Base-by-base conservation (phyloP, 2,329 filamentous ascomycete genomes). In the Fusarium staphyleae region DNA sequence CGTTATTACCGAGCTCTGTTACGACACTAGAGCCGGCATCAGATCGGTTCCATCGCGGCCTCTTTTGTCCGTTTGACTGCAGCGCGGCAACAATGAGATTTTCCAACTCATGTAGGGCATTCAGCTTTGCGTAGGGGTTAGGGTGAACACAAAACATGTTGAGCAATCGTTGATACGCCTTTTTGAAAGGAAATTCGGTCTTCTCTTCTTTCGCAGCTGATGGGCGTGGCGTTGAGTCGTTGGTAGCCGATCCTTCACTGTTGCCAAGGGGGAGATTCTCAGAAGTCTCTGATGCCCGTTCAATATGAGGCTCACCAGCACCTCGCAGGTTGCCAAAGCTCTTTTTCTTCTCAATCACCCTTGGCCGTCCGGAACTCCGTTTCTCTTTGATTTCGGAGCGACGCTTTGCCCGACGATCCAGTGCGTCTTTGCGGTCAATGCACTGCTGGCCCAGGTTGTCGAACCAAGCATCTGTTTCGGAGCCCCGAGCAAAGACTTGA, bases 391-490 rank as follows among this genome's bases (percentile, higher is more conserved):
- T 77, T 12, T 72, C 71, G 3, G 65, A 62, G 26, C 69, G 68
- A 53, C 78, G 68, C 55, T 77, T 69, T 43, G 77, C 76, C 40
- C 78, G 77, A 32, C 76, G 75, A 53, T 85, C 79, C 26, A 81
- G 72, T 3, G 81, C 78, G 42, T 87, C 82, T 39, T 81, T 84
- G 19, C 85, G 79, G 32, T 87, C 83, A 45, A 87, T 85, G 67
- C 85, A 87, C 60, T 87, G 78, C 63, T 87, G 83, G 3, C 86
- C 85, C 6, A 92, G 72, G 12, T 84, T 83, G 45, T 84, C 80
- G 63, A 97, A 95, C 89, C 93, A 97, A 3, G 81, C 81, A 71
- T 98, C 95, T 1, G 93, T 98, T 75, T 99, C 95, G 34, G 92
- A 96, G 3, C 95, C 95, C 43, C 84, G 85, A n/a, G 87, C 86